Evolutionary conservation across 2,329 filamentous ascomycete genomes (phyloP).

Genomic region (Colletotrichum spinosum): DNA sequence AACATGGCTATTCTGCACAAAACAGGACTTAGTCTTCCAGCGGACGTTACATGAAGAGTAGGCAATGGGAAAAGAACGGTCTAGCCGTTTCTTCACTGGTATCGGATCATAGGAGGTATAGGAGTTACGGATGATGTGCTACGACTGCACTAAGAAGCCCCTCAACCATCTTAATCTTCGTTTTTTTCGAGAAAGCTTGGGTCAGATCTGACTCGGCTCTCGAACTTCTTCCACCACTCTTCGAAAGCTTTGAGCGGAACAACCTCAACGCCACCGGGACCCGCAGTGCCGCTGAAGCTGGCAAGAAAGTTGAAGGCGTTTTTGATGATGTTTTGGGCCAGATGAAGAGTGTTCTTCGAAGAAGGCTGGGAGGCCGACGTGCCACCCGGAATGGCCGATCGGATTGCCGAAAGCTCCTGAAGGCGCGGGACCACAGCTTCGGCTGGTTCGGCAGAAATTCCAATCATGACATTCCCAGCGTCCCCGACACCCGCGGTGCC

Average conservation of each 20-base stretch:
- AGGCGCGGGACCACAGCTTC: constrained; percentile 78
- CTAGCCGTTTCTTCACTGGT: too few species aligned
- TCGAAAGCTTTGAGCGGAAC: constrained; percentile 95
- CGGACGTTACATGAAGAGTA: too few species aligned
- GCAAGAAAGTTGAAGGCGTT: constrained; percentile 98
- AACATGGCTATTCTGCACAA: too few species aligned
- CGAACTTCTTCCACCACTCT: constrained; percentile 98
- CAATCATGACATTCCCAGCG: constrained; percentile 73
- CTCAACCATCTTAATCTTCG: constrained; percentile 38
- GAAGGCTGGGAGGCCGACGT: constrained; percentile 55
- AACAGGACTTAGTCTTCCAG: too few species aligned
- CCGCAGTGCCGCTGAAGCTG: constrained; percentile 78
- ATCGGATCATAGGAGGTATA: too few species aligned
- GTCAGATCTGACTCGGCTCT: constrained; percentile 85
- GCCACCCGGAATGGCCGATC: constrained; percentile 45
- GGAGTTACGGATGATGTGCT: neutral
- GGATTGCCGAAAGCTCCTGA: constrained; percentile 64
- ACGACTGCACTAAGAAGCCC: too few species aligned
- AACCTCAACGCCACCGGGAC: constrained; percentile 77
- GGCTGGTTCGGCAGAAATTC: constrained; percentile 84
- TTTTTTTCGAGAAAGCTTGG: constrained; percentile 86
- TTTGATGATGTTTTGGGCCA: constrained; percentile 94
- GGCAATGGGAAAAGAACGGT: too few species aligned
- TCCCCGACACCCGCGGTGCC: constrained; percentile 40
- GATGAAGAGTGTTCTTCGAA: constrained; percentile 68